Conservation (phyloP, 2,329 filamentous ascomycete genomes). For the Pseudocercospora fijiensis region DNA sequence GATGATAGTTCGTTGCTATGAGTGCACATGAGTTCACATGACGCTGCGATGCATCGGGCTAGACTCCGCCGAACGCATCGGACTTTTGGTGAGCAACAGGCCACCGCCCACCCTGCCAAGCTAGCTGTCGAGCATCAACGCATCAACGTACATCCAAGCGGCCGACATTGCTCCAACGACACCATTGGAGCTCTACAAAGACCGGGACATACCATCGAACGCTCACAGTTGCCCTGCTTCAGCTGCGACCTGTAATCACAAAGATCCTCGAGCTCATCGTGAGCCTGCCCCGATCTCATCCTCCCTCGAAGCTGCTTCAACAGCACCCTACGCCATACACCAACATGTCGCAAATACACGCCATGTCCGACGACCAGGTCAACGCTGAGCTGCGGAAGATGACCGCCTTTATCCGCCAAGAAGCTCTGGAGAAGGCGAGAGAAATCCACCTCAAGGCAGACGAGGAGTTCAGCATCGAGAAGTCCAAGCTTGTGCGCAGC, state of each 20-base stretch:
- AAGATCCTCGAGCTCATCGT: neutral
- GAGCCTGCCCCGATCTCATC: neutral
- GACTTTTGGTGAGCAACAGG: neutral
- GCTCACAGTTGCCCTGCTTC: neutral
- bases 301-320: slow-evolving; percentile 14
- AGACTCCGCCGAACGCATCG: neutral
- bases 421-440: slow-evolving; percentile 92
- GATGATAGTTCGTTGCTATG: slow-evolving; percentile 2
- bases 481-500: slow-evolving; percentile 95
- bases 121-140: slow-evolving; percentile 7
- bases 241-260: slow-evolving; percentile 6
- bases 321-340: slow-evolving; percentile 16
- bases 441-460: slow-evolving; percentile 98
- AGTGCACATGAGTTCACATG: neutral
- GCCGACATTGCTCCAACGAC: neutral
- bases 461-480: slow-evolving; percentile 98
- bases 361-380: slow-evolving; percentile 97
- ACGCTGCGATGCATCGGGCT: neutral
- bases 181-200: neutral
- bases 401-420: slow-evolving; percentile 99
- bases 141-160: slow-evolving; percentile 13
- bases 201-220: neutral
- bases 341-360: slow-evolving; percentile 89
- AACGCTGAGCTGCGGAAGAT: slow-evolving; percentile 99
- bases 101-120: neutral